Conservation (phyloP, 495 filamentous ascomycete species). For the Extremus antarcticus region DNA sequence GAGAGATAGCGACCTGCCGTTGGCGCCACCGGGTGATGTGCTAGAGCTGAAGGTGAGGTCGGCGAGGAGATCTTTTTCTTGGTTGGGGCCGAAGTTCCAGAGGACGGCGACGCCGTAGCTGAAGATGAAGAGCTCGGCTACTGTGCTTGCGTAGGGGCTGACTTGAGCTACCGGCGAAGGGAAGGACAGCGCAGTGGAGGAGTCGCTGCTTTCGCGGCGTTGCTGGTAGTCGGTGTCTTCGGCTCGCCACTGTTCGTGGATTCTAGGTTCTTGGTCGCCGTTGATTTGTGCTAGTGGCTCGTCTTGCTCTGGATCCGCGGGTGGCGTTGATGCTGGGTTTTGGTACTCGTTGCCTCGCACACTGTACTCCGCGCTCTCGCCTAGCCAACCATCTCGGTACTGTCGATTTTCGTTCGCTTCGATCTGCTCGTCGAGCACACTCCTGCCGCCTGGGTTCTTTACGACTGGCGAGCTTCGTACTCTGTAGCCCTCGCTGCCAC, state of each 20-base stretch:
- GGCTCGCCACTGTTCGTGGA: background rate
- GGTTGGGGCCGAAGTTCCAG: slow-evolving; percentile 92
- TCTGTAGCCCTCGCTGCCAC: slow-evolving; percentile 74
- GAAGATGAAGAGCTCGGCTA: slow-evolving; percentile 97
- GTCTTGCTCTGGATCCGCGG: background rate
- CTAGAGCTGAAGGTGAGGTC: slow-evolving; percentile 82
- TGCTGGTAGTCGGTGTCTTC: slow-evolving; percentile 4
- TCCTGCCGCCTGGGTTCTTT: slow-evolving; percentile 87
- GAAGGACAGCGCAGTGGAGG: slow-evolving; percentile 4
- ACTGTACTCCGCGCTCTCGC: slow-evolving; percentile 33
- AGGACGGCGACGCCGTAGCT: slow-evolving; percentile 96
- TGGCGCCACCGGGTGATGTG: slow-evolving; percentile 4
- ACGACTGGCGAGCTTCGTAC: slow-evolving; percentile 80
- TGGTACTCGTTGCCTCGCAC: slow-evolving; percentile 4
- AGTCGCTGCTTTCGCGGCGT: slow-evolving; percentile 5
- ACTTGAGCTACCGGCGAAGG: slow-evolving; percentile 13
- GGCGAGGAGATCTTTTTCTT: slow-evolving; percentile 93
- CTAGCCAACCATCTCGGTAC: slow-evolving; percentile 81
- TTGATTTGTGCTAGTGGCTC: background rate
- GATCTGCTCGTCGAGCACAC: slow-evolving; percentile 88
- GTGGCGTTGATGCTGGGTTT: background rate
- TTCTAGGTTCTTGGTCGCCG: background rate
- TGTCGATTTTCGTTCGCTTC: slow-evolving; percentile 83
- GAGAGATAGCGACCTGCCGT: background rate
- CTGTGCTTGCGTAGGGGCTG: slow-evolving; percentile 47